Conservation (phyloP, 1,284 basidiomycete species). For the Ceratobasidium sp. region DNA sequence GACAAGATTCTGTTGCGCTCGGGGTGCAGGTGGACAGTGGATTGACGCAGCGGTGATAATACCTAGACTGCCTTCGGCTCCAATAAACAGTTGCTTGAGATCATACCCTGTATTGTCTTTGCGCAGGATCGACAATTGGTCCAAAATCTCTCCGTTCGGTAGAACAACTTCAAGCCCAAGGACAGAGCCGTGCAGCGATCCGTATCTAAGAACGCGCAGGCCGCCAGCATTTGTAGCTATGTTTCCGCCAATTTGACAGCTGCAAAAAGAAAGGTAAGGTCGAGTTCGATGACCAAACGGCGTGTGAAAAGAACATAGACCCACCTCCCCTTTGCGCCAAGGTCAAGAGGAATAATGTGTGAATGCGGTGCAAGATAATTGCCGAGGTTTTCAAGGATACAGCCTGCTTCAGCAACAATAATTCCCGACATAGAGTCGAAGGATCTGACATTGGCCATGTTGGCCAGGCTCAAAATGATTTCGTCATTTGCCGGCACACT, state of each 20-base stretch:
- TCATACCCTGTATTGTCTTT: constrained; percentile 99
- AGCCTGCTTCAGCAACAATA: constrained; percentile 81
- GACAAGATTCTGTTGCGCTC: constrained; percentile 77
- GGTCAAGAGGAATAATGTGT: constrained; percentile 97
- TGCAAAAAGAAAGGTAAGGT: constrained; percentile 50
- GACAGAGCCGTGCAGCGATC: constrained; percentile 94
- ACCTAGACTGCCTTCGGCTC: constrained; percentile 95
- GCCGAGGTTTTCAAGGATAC: constrained; percentile 91
- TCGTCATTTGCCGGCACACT: constrained; percentile 92
- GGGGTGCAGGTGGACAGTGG: constrained; percentile 88
- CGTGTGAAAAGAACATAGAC: constrained; percentile 48
- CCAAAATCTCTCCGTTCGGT: constrained; percentile 94
- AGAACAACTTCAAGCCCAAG: constrained; percentile 98
- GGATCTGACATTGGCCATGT: constrained; percentile 86
- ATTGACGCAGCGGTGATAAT: constrained; percentile 97
- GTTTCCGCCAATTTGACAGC: constrained; percentile 98
- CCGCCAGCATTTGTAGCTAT: constrained; percentile 98
- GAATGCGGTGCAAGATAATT: constrained; percentile 88
- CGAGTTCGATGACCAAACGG: not conserved
- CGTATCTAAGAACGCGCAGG: constrained; percentile 91
- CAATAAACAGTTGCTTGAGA: constrained; percentile 98
- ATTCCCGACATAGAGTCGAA: constrained; percentile 86
- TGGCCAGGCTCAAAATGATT: constrained; percentile 84
- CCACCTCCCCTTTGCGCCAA: constrained; percentile 96
- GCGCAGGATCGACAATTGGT: constrained; percentile 83